Evolutionary conservation across 371 early-diverging fungal genomes (phyloP), one percentile per base, ranked within the genome.

Genomic region (Mucor indicus): DNA sequence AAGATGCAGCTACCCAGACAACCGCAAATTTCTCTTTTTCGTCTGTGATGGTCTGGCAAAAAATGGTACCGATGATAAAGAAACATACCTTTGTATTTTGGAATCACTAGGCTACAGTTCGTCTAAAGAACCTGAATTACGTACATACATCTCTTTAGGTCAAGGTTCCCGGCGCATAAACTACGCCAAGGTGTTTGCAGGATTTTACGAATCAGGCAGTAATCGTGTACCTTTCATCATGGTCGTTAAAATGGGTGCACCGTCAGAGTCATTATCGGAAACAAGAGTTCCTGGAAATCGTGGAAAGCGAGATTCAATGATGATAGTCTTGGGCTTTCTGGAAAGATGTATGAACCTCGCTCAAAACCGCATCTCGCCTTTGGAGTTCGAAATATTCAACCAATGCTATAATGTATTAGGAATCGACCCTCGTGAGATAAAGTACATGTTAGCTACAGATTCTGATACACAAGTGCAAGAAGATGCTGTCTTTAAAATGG

Each of bases 361-460:
- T 13, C 51, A 60, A 24, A 63, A 70, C 33, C 41, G 68, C 8
- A 68, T 76, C 25, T 60, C 69, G 2, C 73, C 77, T 0, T 51
- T 76, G 2, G 77, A 76, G 27, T 72, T 62, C 36, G 73, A 76
- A 37, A 35, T 76, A 0, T 72, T 69, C 40, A 72, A 70, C 37
- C 73, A 69, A 32, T 72, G 66, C 22, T 72, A 72, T 43, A 67
- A 64, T 49, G 49, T 72, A 2, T 41, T 72, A 16, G 71, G 77
- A 0, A 63, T 76, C 20, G 73, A 76, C 44, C 73, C 73, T 4
- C 51, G 77, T 0, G 22, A 36, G 19, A 61, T 76, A 45, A 70
- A 72, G 20, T 76, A 72, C n/a, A 62, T 72, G 70, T 45, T 76
- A n/a, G 65, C 70, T 1, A 68, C 65, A 2, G 73, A 76, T 41